Percentiles rank a stretch among this genome's conserved stretches.
Conservation (phyloP, 1,139 yeast species). For the Insectozyma bohioensis region DNA sequence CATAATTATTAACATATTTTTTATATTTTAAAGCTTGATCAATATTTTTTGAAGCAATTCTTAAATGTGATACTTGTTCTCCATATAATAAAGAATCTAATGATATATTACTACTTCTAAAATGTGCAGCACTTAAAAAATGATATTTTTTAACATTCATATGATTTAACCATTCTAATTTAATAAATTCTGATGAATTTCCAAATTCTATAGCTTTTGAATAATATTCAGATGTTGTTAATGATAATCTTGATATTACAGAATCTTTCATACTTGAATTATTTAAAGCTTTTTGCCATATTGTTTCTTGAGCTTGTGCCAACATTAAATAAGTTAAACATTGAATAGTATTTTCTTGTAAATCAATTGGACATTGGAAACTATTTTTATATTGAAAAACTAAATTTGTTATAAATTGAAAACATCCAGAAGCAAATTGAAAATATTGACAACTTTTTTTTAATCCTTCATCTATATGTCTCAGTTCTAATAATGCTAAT, state of each 20-base stretch:
- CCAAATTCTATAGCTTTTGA: slow-evolving; percentile 44
- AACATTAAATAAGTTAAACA: slow-evolving; percentile 49
- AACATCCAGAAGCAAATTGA: slow-evolving; percentile 73
- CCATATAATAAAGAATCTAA: slow-evolving; percentile 61
- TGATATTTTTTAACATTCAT: slow-evolving; percentile 57
- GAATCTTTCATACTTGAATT: slow-evolving; percentile 57
- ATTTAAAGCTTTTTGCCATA: slow-evolving; percentile 71
- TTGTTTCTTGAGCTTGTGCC: slow-evolving; percentile 86
- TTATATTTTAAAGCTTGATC: slow-evolving; percentile 39
- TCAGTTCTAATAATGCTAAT: slow-evolving; percentile 46
- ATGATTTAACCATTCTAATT: slow-evolving; percentile 66
- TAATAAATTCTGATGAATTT: slow-evolving; percentile 49
- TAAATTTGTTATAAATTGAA: slow-evolving; percentile 35
- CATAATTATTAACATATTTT: slow-evolving; percentile 42
- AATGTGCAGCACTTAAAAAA: slow-evolving; percentile 70
- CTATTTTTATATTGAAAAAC: slow-evolving; percentile 6
- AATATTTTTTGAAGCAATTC: slow-evolving; percentile 32
- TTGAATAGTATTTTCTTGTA: slow-evolving; percentile 26
- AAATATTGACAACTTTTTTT: slow-evolving; percentile 63
- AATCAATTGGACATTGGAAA: slow-evolving; percentile 20
- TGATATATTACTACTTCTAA: slow-evolving; percentile 53
- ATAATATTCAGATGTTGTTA: slow-evolving; percentile 62
- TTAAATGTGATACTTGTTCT: slow-evolving; percentile 62
- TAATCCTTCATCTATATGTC: slow-evolving; percentile 52
- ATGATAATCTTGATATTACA: slow-evolving; percentile 61